phyloP scores from a whole-genome alignment of 345 rosid genomes.

The Eucalyptus marginata region DNA sequence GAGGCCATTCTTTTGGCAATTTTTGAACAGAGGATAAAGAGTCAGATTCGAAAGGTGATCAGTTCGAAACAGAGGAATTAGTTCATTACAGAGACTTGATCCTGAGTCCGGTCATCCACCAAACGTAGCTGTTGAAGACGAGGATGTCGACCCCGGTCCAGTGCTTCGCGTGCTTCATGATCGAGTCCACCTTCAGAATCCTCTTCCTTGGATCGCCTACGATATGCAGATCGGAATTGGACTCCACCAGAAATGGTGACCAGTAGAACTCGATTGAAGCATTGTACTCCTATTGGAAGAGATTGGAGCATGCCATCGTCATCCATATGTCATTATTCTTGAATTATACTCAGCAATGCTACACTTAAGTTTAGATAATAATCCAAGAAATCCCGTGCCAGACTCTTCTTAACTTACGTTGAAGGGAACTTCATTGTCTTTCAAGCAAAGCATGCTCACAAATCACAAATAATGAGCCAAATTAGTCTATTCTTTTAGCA shows the following conservation, averaged over 20 bases:
- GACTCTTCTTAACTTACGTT: background rate
- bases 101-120: slow-evolving; percentile 86
- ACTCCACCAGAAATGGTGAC: slow-evolving; percentile 89
- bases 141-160: slow-evolving; percentile 81
- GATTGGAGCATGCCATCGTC: background rate
- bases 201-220: slow-evolving; percentile 54
- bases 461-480: background rate
- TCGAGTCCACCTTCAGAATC: slow-evolving; percentile 76
- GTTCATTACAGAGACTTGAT: slow-evolving; percentile 57
- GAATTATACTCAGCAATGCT: background rate
- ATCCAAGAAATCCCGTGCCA: background rate
- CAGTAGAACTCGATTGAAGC: slow-evolving; percentile 79
- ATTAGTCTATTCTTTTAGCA: background rate
- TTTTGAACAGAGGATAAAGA: background rate
- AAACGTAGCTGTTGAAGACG: slow-evolving; percentile 80
- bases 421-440: background rate
- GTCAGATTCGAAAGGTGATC: background rate
- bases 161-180: slow-evolving; percentile 42
- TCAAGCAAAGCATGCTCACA: background rate
- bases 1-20: background rate
- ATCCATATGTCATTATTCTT: background rate
- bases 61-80: background rate
- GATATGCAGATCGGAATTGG: slow-evolving; percentile 65
- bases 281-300: slow-evolving; percentile 49
- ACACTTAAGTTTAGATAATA: background rate